phyloP scores from a whole-genome alignment of 208 protist species.

The Leishmania arabica region DNA sequence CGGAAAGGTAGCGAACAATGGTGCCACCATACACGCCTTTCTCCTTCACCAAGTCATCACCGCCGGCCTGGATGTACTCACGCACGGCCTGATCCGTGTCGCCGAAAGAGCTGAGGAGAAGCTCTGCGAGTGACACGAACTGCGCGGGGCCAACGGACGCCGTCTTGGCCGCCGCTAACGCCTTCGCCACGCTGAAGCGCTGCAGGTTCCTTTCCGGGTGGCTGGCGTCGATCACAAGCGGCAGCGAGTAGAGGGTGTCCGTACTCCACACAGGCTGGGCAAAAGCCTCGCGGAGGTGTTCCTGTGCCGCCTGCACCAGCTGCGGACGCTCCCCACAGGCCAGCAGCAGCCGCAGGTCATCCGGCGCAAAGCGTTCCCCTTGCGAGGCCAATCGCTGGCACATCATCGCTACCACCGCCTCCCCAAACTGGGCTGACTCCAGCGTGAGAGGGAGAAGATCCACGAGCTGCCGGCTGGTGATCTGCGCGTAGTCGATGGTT shows the following conservation, averaged over 20 bases:
- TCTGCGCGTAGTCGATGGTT: conserved; percentile 57
- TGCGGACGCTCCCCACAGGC: conserved; percentile 29
- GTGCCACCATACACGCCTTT: conserved; percentile 24
- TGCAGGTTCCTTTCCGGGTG: conserved; percentile 26
- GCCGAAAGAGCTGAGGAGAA: conserved; percentile 60
- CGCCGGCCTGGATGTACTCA: conserved; percentile 54
- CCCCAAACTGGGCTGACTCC: conserved; percentile 35
- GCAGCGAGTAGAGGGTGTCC: conserved; percentile 72
- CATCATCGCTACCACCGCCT: conserved; percentile 44
- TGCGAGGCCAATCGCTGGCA: conserved; percentile 41
- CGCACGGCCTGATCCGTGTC: conserved; percentile 45
- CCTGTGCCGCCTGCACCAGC: conserved; percentile 45
- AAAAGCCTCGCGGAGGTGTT: conserved; percentile 62
- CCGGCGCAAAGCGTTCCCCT: conserved; percentile 57
- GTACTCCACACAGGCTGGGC: conserved; percentile 65
- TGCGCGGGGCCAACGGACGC: conserved; percentile 65
- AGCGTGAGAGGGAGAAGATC: conserved; percentile 59
- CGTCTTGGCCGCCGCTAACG: conserved; percentile 56
- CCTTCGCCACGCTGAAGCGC: conserved; percentile 40
- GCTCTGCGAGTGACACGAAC: conserved; percentile 75
- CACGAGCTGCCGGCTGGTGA: conserved; percentile 69
- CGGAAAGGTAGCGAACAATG: conserved; percentile 60
- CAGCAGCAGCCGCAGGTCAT: conserved; percentile 68
- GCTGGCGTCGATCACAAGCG: conserved; percentile 38
- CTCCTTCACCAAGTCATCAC: conserved; percentile 45